Evolutionary conservation across 202 grass and related monocot species (phyloP).

Genomic region (Digitaria exilis): DNA sequence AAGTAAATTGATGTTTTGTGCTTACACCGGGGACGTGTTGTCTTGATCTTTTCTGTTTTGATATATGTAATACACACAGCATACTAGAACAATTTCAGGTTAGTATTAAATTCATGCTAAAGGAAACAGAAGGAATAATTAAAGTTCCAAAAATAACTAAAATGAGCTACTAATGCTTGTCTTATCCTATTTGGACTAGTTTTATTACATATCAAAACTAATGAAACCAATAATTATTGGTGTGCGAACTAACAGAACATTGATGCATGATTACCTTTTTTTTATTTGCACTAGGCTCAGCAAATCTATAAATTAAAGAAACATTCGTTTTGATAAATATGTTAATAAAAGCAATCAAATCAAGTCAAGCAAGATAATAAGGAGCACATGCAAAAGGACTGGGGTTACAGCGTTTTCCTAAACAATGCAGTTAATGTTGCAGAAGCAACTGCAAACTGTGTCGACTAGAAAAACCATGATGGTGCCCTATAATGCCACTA

Average conservation of each 20-base stretch:
- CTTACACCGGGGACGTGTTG: neutral
- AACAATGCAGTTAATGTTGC: neutral
- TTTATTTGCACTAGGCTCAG: neutral
- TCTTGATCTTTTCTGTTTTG: neutral
- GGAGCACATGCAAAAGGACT: neutral
- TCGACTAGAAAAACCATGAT: neutral
- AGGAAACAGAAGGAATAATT: neutral
- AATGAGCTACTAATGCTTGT: neutral
- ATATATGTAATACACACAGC: no score
- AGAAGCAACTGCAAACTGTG: neutral
- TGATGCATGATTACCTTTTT: neutral
- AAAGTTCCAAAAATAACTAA: constrained; percentile 1
- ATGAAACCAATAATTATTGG: no score
- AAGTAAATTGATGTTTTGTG: neutral
- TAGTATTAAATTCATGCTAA: neutral
- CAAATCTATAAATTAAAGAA: neutral
- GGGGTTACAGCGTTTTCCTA: neutral
- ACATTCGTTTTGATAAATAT: neutral
- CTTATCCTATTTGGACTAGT: neutral
- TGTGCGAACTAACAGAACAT: neutral
- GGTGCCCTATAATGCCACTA: neutral
- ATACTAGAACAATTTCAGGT: neutral
- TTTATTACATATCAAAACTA: neutral
- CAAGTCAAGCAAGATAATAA: neutral
- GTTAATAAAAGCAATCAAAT: neutral